Evolutionary conservation across 1,284 basidiomycete genomes (phyloP), one percentile per base, ranked within the genome.

Genomic region (Tylopilus orsonianus): DNA sequence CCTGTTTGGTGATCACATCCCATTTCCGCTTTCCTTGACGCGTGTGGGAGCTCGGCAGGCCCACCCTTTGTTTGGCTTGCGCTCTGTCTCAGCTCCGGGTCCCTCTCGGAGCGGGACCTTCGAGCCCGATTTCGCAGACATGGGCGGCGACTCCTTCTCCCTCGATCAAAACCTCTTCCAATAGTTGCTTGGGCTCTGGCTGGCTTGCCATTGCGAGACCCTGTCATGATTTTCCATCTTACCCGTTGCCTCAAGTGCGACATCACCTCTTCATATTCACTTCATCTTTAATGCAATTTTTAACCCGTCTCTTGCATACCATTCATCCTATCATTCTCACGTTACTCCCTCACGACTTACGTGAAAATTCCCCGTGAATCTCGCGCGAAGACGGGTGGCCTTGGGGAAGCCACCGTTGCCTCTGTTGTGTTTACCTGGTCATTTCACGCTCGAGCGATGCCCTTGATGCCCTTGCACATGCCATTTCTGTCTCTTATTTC

Each of bases 111-210:
- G 44, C 35, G 44, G 33, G 26, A 44, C 42, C 41, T 36, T 44
- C n/a, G 45, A 49, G 19, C 54, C 56, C 44, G 69, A 70, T 49
- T 79, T 77, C 53, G 75, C 75, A 44, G 75, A 79, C 57, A 75
- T 79, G 57, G 69, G 72, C 42, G 71, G 74, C 47, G 77, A 76
- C 29, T 74, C 75, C 29, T 73, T 71, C 34, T 67, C 72, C 13
- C 71, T 73, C 34, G 59, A 69, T 50, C 66, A 69, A 58, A 68
- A 69, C 22, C 69, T 80, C 52, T 72, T 75, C 59, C 75, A 75
- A 56, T 80, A 64, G 69, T 40, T 19, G 35, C 16, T 43, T 39
- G 10, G 18, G 18, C 38, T 34, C 39, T 26, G 30, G 24, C 37
- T 18, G 5, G 14, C 33, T 42, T 42, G 24, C 36, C 20, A 38